Conservation (phyloP, 2,329 filamentous ascomycete genomes). For the Hirsutella minnesotensis region DNA sequence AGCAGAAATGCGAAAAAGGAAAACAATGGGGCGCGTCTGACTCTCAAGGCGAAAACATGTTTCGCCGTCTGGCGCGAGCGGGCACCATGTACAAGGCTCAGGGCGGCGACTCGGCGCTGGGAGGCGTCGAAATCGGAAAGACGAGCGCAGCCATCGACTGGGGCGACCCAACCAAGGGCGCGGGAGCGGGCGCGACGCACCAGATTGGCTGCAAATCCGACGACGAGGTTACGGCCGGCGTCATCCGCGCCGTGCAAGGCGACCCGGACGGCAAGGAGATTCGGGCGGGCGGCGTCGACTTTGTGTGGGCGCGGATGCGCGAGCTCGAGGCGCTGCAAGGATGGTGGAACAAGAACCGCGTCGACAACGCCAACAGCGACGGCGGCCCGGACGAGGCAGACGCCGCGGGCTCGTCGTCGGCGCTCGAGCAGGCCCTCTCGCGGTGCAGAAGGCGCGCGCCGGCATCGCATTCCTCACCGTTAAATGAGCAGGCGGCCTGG, state of each 20-base stretch:
- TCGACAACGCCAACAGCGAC: constrained; percentile 21
- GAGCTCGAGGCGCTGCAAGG: constrained; percentile 54
- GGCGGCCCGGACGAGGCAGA: constrained; percentile 15
- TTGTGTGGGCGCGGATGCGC: constrained; percentile 54
- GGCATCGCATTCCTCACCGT: constrained; percentile 55
- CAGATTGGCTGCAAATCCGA: constrained; percentile 47
- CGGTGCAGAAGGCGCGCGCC: constrained; percentile 41
- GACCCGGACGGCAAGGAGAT: constrained; percentile 47
- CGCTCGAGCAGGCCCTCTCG: constrained; percentile 34
- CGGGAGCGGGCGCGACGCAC: constrained; percentile 42
- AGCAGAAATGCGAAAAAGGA: constrained; percentile 91
- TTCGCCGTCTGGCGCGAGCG: constrained; percentile 62
- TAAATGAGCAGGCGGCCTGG: constrained; percentile 31
- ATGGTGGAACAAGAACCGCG: constrained; percentile 53
- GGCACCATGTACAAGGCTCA: constrained; percentile 51
- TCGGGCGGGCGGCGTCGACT: constrained; percentile 49
- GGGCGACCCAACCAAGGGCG: constrained; percentile 59
- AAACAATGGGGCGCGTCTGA: constrained; percentile 75
- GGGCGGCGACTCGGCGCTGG: constrained; percentile 43
- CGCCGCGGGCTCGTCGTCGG: constrained; percentile 10
- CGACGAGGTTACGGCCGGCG: constrained; percentile 41
- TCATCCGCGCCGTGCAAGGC: constrained; percentile 47
- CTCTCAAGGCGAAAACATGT: constrained; percentile 73
- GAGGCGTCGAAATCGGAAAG: constrained; percentile 44
- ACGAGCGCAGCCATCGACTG: constrained; percentile 76